These are phyloP conservation scores for Euphorbia celastroides DNA, from an alignment of 441 rosid species.

Conservation along the genomic window DNA sequence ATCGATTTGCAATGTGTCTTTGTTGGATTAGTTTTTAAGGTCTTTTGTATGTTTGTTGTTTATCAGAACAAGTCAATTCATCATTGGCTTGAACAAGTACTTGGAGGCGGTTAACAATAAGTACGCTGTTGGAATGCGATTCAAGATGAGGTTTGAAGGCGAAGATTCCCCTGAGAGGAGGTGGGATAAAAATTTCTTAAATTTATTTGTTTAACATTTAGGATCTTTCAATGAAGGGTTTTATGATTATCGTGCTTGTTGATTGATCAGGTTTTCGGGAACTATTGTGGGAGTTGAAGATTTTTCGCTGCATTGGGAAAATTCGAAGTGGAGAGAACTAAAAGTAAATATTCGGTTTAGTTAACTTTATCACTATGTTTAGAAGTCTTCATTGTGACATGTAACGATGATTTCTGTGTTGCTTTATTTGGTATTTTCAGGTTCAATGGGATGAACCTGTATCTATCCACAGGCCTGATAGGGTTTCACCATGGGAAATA, in stretches of 20 bases:
- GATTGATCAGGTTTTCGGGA: slow-evolving; percentile 64
- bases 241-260: not conserved
- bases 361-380: not conserved
- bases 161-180: slow-evolving; percentile 94
- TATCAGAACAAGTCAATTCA: slow-evolving; percentile 79
- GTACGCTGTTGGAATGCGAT: slow-evolving; percentile 71
- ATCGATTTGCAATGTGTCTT: not conserved
- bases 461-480: slow-evolving; percentile 69
- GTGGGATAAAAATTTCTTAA: slow-evolving; percentile 21
- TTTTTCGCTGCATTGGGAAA: slow-evolving; percentile 63
- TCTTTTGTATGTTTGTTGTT: not conserved
- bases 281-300: slow-evolving; percentile 78
- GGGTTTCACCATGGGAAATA: slow-evolving; percentile 97
- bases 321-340: slow-evolving; percentile 83
- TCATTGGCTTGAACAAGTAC: slow-evolving; percentile 67
- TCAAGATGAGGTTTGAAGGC: slow-evolving; percentile 96
- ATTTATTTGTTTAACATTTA: not conserved
- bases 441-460: slow-evolving; percentile 96
- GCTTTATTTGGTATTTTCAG: slow-evolving; percentile 28
- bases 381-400: not conserved
- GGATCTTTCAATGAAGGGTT: not conserved
- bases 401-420: slow-evolving; percentile 14
- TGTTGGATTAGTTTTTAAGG: not conserved
- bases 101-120: slow-evolving; percentile 52
- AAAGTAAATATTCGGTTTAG: slow-evolving; percentile 42